Conservation (phyloP, 2,329 filamentous ascomycete genomes). For the Aureobasidium zeae region DNA sequence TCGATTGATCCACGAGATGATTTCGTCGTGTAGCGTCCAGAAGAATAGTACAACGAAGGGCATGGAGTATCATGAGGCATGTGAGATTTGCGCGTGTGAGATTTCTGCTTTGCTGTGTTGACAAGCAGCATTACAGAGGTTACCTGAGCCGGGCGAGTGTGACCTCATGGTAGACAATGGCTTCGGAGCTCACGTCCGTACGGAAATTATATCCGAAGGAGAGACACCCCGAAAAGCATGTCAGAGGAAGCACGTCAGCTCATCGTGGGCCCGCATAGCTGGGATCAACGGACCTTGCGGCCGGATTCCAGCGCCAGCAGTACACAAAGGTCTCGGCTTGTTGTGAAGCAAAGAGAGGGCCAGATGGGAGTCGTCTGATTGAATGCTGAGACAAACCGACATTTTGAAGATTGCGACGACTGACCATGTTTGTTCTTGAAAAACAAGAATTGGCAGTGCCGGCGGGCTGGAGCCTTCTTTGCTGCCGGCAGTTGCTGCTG, state of each 20-base stretch:
- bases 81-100: neutral
- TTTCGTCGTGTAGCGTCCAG: neutral
- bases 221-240: conserved; percentile 2
- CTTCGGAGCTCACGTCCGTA: conserved; percentile 4
- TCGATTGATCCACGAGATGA: neutral
- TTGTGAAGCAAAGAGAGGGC: too few relatives aligned
- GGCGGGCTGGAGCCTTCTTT: conserved; percentile 2
- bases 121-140: too few relatives aligned
- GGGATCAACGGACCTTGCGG: neutral
- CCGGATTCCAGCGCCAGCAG: neutral
- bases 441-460: conserved; percentile 6
- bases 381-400: too few relatives aligned
- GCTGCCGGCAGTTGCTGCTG: conserved; percentile 9
- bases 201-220: neutral
- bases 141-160: neutral
- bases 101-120: neutral
- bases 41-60: neutral
- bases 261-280: conserved; percentile 1
- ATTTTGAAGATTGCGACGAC: too few relatives aligned
- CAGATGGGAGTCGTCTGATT: too few relatives aligned
- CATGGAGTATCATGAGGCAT: neutral
- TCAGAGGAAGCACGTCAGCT: conserved; percentile 2
- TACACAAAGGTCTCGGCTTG: too few relatives aligned
- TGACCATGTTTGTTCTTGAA: neutral
- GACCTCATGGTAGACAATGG: too few relatives aligned